Percentiles rank a stretch among this genome's conserved stretches.
Conservation (phyloP, 768 basidiomycete genomes). For the Hebeloma cylindrosporum region DNA sequence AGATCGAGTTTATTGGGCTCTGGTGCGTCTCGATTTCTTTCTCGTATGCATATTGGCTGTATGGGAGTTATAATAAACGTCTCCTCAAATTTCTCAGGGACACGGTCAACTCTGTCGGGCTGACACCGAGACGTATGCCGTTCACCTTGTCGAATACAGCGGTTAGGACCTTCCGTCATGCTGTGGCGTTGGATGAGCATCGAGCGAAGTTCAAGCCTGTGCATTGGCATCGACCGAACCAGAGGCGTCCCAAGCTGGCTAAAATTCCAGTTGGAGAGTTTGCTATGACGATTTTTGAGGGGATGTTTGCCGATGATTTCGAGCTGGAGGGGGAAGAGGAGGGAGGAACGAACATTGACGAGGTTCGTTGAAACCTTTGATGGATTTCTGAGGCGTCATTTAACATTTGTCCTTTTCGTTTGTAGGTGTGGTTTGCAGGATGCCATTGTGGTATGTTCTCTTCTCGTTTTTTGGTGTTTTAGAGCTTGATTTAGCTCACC, state of each 20-base stretch:
- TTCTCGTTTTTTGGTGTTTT: background rate
- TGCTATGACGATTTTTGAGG: too few relatives aligned
- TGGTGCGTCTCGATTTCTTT: slow-evolving; percentile 38
- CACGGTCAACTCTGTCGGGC: slow-evolving; percentile 54
- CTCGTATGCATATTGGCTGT: background rate
- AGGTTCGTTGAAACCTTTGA: too few relatives aligned
- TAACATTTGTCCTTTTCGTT: background rate
- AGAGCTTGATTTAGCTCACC: background rate
- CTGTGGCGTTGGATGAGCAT: slow-evolving; percentile 58
- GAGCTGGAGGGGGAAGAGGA: too few relatives aligned
- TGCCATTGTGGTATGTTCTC: slow-evolving; percentile 43
- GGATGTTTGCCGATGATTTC: too few relatives aligned
- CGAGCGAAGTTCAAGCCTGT: slow-evolving; percentile 58
- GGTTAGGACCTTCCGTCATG: slow-evolving; percentile 58
- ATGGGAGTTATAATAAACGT: background rate
- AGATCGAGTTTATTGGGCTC: slow-evolving; percentile 51
- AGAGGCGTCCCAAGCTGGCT: too few relatives aligned
- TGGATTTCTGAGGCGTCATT: background rate
- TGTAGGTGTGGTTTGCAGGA: slow-evolving; percentile 36
- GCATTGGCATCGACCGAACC: slow-evolving; percentile 38
- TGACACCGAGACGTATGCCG: slow-evolving; percentile 46
- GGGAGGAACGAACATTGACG: too few relatives aligned
- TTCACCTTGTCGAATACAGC: slow-evolving; percentile 49
- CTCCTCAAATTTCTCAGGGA: slow-evolving; percentile 36
- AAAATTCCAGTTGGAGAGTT: too few relatives aligned